Evolutionary conservation across 192 early-diverging fungal species (phyloP), one percentile per base, ranked within the genome.

Genomic region (Borealophlyctis nickersoniae): DNA sequence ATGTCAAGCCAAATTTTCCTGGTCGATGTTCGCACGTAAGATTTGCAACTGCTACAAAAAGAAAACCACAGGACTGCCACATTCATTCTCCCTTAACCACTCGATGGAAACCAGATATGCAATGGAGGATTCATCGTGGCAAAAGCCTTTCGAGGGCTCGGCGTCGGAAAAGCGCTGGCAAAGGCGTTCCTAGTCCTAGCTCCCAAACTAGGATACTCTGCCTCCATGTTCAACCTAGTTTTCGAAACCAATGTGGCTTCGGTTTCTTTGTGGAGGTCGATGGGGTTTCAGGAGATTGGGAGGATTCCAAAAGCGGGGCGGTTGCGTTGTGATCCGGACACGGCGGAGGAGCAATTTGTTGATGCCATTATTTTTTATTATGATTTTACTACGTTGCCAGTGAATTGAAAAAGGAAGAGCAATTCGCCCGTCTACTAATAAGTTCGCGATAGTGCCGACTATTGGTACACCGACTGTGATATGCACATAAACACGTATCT

Each of bases 1-100:
- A 92, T 57, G 69, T 90, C 63, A 91, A 91, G 70, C 88, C 88
- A 3, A 92, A 92, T 66, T 92, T 82, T 62, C 89, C 89, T 28
- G 90, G 87, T n/a, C 71, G 85, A 52, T 88, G 80, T 45, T 75
- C 74, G 0, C 80, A 89, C 76, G 85, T 91, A 50, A 87, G 86
- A 58, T 88, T 5, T 50, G 0, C 2, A 48, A 66, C 11, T 14
- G n/a, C 50, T 1, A 27, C 4, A 19, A 27, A 9, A 36, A 32
- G 22, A 30, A 56, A 23, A 23, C 9, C 28, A 36, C 45, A 16
- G 29, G 22, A n/a, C 24, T 22, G n/a, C 28, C 27, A 13, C 49
- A 30, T 23, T 3, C 52, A 26, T 36, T 2, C 11, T 14, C 29
- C 30, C 33, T 30, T 3, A 16, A 4, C 39, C 28, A 4, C 29